These are phyloP conservation scores for Closterium sp. DNA, from an alignment of 139 green algal genomes.

Conservation along the genomic window DNA sequence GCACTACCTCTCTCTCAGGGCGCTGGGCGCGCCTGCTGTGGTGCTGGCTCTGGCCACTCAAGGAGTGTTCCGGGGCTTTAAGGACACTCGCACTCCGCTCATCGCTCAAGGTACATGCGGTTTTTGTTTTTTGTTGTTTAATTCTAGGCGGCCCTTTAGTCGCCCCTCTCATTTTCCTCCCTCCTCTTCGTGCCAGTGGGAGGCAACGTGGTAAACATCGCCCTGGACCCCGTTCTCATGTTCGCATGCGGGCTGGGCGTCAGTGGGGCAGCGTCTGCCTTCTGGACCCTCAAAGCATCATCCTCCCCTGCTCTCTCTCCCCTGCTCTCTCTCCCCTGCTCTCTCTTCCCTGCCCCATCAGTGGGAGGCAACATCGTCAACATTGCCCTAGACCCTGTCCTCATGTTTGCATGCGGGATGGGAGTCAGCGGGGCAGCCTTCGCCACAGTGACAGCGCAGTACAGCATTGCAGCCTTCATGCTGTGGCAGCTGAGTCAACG, in stretches of 20 bases:
- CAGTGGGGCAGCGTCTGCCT: background rate
- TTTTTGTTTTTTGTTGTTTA: too few species aligned
- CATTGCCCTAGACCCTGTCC: conserved; percentile 33
- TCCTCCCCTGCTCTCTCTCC: too few species aligned
- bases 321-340: background rate
- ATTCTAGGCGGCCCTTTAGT: too few species aligned
- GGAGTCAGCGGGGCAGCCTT: conserved; percentile 39
- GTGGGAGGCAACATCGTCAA: conserved; percentile 52
- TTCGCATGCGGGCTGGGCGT: conserved; percentile 43
- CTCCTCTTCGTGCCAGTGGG: too few species aligned
- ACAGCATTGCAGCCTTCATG: conserved; percentile 25
- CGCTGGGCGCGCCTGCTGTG: conserved; percentile 35
- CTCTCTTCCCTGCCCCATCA: background rate
- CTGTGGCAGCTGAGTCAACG: conserved; percentile 9
- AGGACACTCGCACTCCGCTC: conserved; percentile 48
- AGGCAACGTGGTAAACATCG: conserved; percentile 49
- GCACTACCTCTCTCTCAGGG: conserved; percentile 39
- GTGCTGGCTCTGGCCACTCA: conserved; percentile 45
- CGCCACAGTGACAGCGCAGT: conserved; percentile 50
- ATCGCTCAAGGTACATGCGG: conserved; percentile 35
- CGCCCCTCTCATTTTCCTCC: too few species aligned
- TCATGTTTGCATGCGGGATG: conserved; percentile 48
- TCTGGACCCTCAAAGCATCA: too few species aligned
- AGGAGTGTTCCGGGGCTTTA: conserved; percentile 49
- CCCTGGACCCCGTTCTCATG: conserved; percentile 49